phyloP scores from a whole-genome alignment of 768 basidiomycete species.

The Rickenella mellea region DNA sequence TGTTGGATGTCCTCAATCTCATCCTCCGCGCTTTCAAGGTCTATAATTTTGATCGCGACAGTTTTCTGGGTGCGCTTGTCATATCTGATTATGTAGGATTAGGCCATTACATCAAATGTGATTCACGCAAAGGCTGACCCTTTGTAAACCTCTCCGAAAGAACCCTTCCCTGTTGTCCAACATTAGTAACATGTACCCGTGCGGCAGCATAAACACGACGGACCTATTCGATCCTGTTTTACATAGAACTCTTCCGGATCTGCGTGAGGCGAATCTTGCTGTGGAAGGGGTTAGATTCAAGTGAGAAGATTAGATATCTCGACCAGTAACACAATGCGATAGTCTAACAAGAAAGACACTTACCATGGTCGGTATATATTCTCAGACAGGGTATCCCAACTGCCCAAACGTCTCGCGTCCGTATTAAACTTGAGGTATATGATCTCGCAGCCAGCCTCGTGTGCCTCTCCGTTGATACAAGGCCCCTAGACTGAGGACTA shows the following conservation, averaged over 20 bases:
- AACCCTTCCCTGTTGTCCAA: slow-evolving; percentile 72
- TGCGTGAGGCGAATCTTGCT: slow-evolving; percentile 57
- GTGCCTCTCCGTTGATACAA: too few species aligned
- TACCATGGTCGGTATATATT: too few species aligned
- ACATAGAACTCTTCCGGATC: slow-evolving; percentile 98
- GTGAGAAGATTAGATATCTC: slow-evolving; percentile 1
- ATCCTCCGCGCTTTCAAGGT: slow-evolving; percentile 97
- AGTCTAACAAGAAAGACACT: too few species aligned
- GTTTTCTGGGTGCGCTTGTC: slow-evolving; percentile 94
- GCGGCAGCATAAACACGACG: slow-evolving; percentile 15
- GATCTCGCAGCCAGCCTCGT: too few species aligned
- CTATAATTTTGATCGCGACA: slow-evolving; percentile 99
- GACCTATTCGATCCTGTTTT: slow-evolving; percentile 95
- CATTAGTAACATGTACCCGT: slow-evolving; percentile 1
- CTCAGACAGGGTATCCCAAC: too few species aligned
- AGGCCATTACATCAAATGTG: slow-evolving; percentile 7
- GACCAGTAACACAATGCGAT: too few species aligned
- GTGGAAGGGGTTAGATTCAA: slow-evolving; percentile 2
- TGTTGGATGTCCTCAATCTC: slow-evolving; percentile 99
- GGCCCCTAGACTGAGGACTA: too few species aligned
- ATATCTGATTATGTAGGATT: slow-evolving; percentile 41
- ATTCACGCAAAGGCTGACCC: slow-evolving; percentile 44
- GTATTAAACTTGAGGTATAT: too few species aligned
- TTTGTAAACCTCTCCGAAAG: slow-evolving; percentile 99
- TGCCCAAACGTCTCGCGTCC: too few species aligned